phyloP scores from a whole-genome alignment of 2,329 filamentous ascomycete species.

The Berkeleyomyces basicola region DNA sequence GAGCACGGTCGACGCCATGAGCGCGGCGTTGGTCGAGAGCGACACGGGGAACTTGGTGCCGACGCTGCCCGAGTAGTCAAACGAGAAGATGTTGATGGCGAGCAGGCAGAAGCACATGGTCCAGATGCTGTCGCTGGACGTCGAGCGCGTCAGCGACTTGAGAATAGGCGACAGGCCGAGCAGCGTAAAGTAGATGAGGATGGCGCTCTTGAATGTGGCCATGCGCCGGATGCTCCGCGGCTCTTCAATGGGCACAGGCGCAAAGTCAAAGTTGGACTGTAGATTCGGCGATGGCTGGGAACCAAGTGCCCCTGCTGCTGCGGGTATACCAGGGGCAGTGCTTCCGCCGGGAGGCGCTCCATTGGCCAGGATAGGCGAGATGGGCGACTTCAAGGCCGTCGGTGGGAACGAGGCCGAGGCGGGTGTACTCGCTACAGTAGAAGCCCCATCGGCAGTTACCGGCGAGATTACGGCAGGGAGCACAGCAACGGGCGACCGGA shows the following conservation, averaged over 20 bases:
- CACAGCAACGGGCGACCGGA: slow-evolving; percentile 10
- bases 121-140: slow-evolving; percentile 91
- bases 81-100: slow-evolving; percentile 92
- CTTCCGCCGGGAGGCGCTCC: slow-evolving; percentile 7
- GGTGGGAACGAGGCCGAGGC: slow-evolving; percentile 23
- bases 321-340: slow-evolving; percentile 11
- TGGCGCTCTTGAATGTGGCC: slow-evolving; percentile 76
- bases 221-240: slow-evolving; percentile 37
- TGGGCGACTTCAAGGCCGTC: slow-evolving; percentile 34
- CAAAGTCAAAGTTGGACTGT: slow-evolving; percentile 16
- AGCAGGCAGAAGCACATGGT: slow-evolving; percentile 88
- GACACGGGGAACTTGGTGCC: slow-evolving; percentile 50
- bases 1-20: slow-evolving; percentile 92
- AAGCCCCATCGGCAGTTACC: slow-evolving; percentile 29
- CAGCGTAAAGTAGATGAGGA: slow-evolving; percentile 83
- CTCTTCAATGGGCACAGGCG: slow-evolving; percentile 21
- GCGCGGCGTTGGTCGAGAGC: slow-evolving; percentile 82
- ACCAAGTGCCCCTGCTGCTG: slow-evolving; percentile 14
- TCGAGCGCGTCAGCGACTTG: slow-evolving; percentile 88
- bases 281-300: slow-evolving; percentile 10
- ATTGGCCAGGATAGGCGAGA: slow-evolving; percentile 18
- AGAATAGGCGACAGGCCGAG: slow-evolving; percentile 87
- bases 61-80: slow-evolving; percentile 72
- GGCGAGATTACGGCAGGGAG: slow-evolving; percentile 17
- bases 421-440: not conserved